Conservation (phyloP, 495 filamentous ascomycete species). For the Ramalina intermedia region DNA sequence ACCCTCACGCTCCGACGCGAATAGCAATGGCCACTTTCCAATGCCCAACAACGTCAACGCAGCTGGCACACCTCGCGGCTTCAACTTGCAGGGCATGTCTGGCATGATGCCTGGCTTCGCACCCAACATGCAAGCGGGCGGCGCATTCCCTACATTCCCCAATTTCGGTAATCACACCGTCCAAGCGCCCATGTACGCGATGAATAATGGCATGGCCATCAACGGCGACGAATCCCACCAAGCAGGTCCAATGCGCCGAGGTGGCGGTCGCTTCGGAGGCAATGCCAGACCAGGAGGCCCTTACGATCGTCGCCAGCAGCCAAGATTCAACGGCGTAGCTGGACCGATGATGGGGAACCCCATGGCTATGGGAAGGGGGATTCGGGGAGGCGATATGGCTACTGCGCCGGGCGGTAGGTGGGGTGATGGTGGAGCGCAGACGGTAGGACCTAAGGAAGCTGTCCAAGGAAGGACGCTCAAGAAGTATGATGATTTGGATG, state of each 20-base stretch:
- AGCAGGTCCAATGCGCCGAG: slow-evolving; percentile 44
- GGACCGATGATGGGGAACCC: slow-evolving; percentile 19
- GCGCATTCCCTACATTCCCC: slow-evolving; percentile 23
- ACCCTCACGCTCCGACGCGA: slow-evolving; percentile 85
- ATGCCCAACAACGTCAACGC: slow-evolving; percentile 54
- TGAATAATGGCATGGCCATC: slow-evolving; percentile 16
- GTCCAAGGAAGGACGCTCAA: slow-evolving; percentile 82
- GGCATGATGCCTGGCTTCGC: slow-evolving; percentile 29
- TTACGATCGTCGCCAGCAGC: slow-evolving; percentile 40
- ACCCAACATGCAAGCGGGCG: slow-evolving; percentile 30
- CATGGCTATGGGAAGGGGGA: slow-evolving; percentile 1
- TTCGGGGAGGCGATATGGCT: slow-evolving; percentile 22
- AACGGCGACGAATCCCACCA: slow-evolving; percentile 33
- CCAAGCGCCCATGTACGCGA: slow-evolving; percentile 26
- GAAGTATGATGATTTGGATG: slow-evolving; percentile 95
- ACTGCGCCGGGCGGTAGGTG: slow-evolving; percentile 39
- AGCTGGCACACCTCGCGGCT: slow-evolving; percentile 81
- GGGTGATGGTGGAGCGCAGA: slow-evolving; percentile 52
- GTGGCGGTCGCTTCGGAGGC: slow-evolving; percentile 33
- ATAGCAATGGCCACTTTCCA: slow-evolving; percentile 92
- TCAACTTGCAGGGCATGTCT: slow-evolving; percentile 67
- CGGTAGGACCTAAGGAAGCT: slow-evolving; percentile 68
- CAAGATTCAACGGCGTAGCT: slow-evolving; percentile 23
- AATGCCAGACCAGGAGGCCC: slow-evolving; percentile 36
- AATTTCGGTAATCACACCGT: slow-evolving; percentile 39